Evolutionary conservation across 2,329 filamentous ascomycete species (phyloP), one percentile per base, ranked within the genome.

Genomic region (Colletotrichum trifolii): DNA sequence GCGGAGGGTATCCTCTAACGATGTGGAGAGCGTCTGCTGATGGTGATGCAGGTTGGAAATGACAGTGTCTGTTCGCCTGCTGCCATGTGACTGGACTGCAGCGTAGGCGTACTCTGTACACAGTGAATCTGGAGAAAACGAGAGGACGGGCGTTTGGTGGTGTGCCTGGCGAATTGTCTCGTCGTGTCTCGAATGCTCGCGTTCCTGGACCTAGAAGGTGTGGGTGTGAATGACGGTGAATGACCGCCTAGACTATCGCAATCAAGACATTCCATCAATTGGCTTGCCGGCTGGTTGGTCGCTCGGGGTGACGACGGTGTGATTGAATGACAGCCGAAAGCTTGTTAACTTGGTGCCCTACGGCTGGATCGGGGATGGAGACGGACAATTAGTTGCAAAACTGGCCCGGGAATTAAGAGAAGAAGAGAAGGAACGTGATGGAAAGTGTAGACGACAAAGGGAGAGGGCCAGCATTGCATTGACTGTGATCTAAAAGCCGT

Each of bases 121-220:
- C 17, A 17, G 17, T 17, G 17, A 17, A 17, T 17, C 17, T 17
- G 17, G 2, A 17, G 17, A 17, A 17, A 17, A 17, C 40, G 61
- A 54, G 46, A 49, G 43, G 61, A 43, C 60, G 61, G 39, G 56
- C 15, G 55, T 59, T 49, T 38, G 61, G 56, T 64, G 43, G 54
- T 7, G 17, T 40, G 15, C 36, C 42, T n/a, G 43, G 43, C 38
- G 25, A 38, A 25, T 46, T 64, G 61, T 65, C 57, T 65, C 57
- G 57, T 56, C 58, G 52, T 48, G 62, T 62, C 62, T 62, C 62
- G 62, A 54, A 25, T 52, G 48, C 48, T 62, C 58, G 62, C 58
- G 52, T 47, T 62, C 52, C 62, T 62, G 25, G 40, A 53, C 62
- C 62, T 43, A 56, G 52, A 48, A 15, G 52, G 39, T 17, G 49